Evolutionary conservation across 75 land plant species (phyloP).

Genomic region (Pseudotsuga menziesii): DNA sequence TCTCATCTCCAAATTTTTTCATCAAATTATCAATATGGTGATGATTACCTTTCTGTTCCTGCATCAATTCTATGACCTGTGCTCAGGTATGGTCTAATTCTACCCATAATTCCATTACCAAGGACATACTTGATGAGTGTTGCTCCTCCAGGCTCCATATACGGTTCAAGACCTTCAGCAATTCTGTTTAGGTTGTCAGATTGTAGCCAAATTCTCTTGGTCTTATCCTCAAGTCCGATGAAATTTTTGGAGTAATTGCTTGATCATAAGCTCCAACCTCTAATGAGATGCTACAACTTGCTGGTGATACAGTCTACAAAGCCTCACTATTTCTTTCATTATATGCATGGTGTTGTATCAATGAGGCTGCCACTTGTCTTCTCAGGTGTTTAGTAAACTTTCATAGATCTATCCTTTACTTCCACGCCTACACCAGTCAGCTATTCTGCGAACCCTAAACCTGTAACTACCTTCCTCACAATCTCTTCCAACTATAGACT

Average conservation of each 20-base stretch:
- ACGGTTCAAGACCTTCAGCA: constrained; percentile 76
- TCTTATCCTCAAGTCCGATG: constrained; percentile 36
- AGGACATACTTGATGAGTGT: constrained; percentile 47
- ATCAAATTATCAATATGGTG: constrained; percentile 62
- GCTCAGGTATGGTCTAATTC: constrained; percentile 64
- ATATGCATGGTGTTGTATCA: constrained; percentile 37
- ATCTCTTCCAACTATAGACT: too few relatives aligned
- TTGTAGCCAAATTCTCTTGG: constrained; percentile 28
- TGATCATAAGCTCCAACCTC: constrained; percentile 48
- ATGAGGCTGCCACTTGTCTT: constrained; percentile 36
- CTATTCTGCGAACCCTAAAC: too few relatives aligned
- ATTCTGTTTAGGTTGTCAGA: constrained; percentile 68
- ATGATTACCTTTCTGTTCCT: constrained; percentile 49
- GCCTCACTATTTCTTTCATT: constrained; percentile 32
- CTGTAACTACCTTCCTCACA: too few relatives aligned
- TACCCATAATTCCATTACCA: constrained; percentile 50
- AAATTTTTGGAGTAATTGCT: constrained; percentile 40
- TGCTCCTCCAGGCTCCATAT: constrained; percentile 91
- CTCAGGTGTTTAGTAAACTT: too few relatives aligned
- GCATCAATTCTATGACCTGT: constrained; percentile 53
- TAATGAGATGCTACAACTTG: constrained; percentile 54
- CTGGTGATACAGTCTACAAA: constrained; percentile 42
- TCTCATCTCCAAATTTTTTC: constrained; percentile 66
- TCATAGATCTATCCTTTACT: too few relatives aligned
- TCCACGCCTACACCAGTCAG: too few relatives aligned